Conservation (phyloP, 164 flowering plant genomes). For the Sedum album region DNA sequence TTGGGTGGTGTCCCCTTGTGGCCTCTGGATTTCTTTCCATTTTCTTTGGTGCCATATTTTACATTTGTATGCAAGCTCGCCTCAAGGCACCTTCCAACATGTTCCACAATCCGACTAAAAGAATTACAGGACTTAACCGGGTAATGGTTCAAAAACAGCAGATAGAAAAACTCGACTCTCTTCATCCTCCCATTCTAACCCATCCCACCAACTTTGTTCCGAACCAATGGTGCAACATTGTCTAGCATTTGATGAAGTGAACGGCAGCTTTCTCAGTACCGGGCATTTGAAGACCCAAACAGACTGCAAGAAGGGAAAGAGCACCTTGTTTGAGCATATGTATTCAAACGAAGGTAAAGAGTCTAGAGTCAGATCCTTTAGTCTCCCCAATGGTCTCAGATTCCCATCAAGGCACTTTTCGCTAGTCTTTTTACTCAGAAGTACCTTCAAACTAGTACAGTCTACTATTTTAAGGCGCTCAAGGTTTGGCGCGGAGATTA, state of each 20-base stretch:
- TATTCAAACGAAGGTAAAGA: not conserved
- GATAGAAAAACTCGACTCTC: not conserved
- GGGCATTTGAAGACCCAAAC: not conserved
- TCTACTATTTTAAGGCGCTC: not conserved
- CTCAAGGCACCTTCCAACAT: not conserved
- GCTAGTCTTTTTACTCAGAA: not conserved
- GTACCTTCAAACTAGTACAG: not conserved
- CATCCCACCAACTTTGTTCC: not conserved
- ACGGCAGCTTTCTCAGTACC: not conserved
- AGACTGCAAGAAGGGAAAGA: not conserved
- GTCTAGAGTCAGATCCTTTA: not conserved
- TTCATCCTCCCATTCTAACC: not conserved
- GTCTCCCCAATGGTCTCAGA: not conserved
- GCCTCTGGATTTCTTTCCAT: not conserved
- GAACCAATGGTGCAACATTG: not conserved
- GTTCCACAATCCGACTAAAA: not conserved
- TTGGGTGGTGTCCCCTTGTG: too few relatives aligned
- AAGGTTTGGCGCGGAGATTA: not conserved
- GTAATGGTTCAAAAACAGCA: not conserved
- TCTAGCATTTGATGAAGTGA: constrained; percentile 1
- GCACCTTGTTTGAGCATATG: not conserved
- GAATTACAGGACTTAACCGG: not conserved
- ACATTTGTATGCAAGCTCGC: too few relatives aligned
- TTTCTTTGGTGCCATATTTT: not conserved
- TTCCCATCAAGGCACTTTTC: not conserved